Evolutionary conservation across 345 rosid species (phyloP).

Genomic region (Rhizophora apiculata): DNA sequence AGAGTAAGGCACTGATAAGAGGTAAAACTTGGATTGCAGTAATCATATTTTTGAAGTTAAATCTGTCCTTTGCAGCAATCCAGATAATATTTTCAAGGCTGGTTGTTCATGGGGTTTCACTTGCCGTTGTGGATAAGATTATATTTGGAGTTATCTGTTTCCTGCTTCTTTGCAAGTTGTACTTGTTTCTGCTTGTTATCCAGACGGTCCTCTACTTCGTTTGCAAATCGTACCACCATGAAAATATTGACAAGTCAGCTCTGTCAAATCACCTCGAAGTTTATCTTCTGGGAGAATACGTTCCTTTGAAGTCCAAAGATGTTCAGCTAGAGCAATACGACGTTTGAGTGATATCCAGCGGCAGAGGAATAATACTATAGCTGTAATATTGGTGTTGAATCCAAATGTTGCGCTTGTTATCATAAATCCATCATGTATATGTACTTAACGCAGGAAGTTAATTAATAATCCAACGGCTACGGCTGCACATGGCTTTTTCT

Average conservation of each 20-base stretch:
- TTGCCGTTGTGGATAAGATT: conserved; percentile 20
- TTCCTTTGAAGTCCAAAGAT: conserved; percentile 17
- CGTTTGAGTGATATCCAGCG: background rate
- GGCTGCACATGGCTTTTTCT: no score
- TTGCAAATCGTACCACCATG: conserved; percentile 59
- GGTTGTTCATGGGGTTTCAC: conserved; percentile 30
- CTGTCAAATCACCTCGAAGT: conserved; percentile 51
- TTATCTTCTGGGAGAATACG: conserved; percentile 43
- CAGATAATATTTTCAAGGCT: conserved; percentile 13
- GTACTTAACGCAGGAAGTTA: no score
- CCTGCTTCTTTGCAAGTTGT: conserved; percentile 31
- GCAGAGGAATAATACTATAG: no score
- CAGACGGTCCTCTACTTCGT: conserved; percentile 51
- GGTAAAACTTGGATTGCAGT: conserved; percentile 37
- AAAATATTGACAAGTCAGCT: conserved; percentile 49
- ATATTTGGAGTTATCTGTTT: conserved; percentile 29
- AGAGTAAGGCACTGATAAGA: conserved; percentile 34
- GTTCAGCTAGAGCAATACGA: conserved; percentile 15
- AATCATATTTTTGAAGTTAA: conserved; percentile 19
- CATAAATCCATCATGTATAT: no score
- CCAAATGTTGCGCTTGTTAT: no score
- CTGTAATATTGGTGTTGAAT: no score
- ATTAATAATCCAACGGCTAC: no score
- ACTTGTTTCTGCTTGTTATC: conserved; percentile 36
- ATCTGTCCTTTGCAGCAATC: background rate